Base-by-base conservation (phyloP, 192 early-diverging fungal genomes). In the Backusella australiensis region DNA sequence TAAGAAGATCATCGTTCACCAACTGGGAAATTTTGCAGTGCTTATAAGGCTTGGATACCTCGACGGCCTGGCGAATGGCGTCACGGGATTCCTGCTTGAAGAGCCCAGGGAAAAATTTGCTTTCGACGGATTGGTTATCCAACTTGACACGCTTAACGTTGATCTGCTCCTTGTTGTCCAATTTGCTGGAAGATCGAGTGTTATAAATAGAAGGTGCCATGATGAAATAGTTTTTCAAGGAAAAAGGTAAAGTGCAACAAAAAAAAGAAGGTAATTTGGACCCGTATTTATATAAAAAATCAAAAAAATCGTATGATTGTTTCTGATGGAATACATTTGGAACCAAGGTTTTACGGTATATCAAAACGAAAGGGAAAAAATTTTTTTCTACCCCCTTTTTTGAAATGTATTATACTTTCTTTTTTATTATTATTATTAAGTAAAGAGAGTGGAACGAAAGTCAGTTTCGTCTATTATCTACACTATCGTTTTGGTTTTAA, bases 11-110 rank as follows among this genome's bases (percentile, higher is more conserved):
- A 72, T 93, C 92, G 65, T 85, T 75, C 67, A 91, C 82, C 23
- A 95, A 83, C 34, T 85, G 77, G 34, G 81, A 76, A 6, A 95
- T 91, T 38, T 85, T 82, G 69, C 82, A 82, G 80, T 95, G 92
- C 29, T 78, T 77, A 81, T 89, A 95, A 1, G 93, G 93, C 46
- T 80, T 66, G 21, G 89, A 86, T 52, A 41, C 59, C 14, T 77
- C 29, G 7, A 71, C 71, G 5, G 70, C 71, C 19, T 77, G 56
- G 8, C 42, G 26, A 7, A 71, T 71, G 15, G n/a, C 21, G 41
- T 71, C 39, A 46, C 26, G 41, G 6, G 70, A 71, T 44, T 44
- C 70, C 14, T 44, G 41, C 17, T 44, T 41, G 29, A 71, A 71
- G 11, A 71, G 70, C 15, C 70, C 70, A 32, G 39, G 15, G 42